These are phyloP conservation scores for Lippia alba DNA, from an alignment of 305 asterid genomes.

Conservation along the genomic window DNA sequence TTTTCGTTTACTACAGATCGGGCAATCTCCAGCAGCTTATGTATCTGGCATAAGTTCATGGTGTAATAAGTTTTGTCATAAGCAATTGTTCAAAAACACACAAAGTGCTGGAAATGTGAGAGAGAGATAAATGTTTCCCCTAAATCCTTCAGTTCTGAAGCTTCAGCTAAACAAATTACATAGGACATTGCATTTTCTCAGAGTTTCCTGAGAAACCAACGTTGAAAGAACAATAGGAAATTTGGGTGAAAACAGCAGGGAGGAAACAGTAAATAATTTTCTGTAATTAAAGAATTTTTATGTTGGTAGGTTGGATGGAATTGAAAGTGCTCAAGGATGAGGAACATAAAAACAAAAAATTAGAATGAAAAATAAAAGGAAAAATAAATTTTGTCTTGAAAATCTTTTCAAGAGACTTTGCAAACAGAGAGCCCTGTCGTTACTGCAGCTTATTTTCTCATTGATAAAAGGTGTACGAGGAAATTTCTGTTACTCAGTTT, in stretches of 20 bases:
- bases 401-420: no score
- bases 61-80: constrained; percentile 35
- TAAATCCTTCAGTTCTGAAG: constrained; percentile 5
- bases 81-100: constrained; percentile 27
- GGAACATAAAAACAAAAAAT: no score
- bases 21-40: constrained; percentile 79
- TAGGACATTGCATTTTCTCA: neutral
- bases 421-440: no score
- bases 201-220: constrained; percentile 26
- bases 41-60: constrained; percentile 70
- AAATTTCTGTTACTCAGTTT: no score
- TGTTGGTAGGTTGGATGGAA: neutral
- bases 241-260: constrained; percentile 14
- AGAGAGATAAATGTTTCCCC: constrained; percentile 15
- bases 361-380: no score
- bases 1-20: constrained; percentile 76
- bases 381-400: no score
- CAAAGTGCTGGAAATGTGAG: constrained; percentile 6
- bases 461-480: no score
- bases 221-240: constrained; percentile 9
- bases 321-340: no score
- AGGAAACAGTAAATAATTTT: neutral
- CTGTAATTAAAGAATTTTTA: neutral
- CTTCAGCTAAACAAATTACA: constrained; percentile 27
- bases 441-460: no score